These are phyloP conservation scores for Eutypella sp. DNA, from an alignment of 2,329 filamentous ascomycete species.

Conservation along the genomic window DNA sequence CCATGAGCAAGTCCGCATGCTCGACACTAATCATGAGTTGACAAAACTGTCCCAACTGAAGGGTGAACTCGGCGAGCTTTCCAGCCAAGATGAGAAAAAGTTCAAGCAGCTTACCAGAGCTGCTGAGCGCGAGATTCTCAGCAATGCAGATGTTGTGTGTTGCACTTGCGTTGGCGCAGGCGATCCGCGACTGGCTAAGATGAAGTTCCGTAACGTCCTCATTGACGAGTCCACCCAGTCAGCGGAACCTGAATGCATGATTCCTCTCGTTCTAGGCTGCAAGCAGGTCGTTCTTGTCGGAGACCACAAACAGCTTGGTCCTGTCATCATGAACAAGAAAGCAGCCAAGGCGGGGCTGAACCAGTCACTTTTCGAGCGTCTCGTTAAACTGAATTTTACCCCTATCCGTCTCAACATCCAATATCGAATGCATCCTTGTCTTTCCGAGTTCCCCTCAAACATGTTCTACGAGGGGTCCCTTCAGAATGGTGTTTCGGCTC, in stretches of 20 bases:
- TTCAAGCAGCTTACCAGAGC: conserved; percentile 92
- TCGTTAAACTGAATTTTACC: conserved; percentile 84
- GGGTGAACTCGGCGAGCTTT: conserved; percentile 83
- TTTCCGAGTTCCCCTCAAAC: conserved; percentile 96
- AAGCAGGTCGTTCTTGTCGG: conserved; percentile 99
- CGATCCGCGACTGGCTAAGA: conserved; percentile 89
- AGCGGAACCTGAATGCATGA: conserved; percentile 98
- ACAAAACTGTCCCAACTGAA: conserved; percentile 92
- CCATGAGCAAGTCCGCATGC: conserved; percentile 95
- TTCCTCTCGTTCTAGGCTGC: conserved; percentile 91
- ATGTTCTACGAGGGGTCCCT: conserved; percentile 99
- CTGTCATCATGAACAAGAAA: conserved; percentile 99
- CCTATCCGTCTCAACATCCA: conserved; percentile 95
- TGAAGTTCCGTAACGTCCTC: conserved; percentile 96
- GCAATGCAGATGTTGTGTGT: conserved; percentile 95
- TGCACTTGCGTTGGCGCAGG: conserved; percentile 98
- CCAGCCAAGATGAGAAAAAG: conserved; percentile 96
- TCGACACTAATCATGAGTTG: conserved; percentile 91
- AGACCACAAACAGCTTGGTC: conserved; percentile 95
- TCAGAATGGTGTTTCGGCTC: conserved; percentile 91
- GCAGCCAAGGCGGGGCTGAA: conserved; percentile 96
- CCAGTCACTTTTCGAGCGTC: conserved; percentile 95
- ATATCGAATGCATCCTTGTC: conserved; percentile 97
- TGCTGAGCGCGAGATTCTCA: conserved; percentile 91
- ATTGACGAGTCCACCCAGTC: conserved; percentile 99